Evolutionary conservation across 2,329 filamentous ascomycete species (phyloP).

Genomic region (Scolecobasidium constrictum): DNA sequence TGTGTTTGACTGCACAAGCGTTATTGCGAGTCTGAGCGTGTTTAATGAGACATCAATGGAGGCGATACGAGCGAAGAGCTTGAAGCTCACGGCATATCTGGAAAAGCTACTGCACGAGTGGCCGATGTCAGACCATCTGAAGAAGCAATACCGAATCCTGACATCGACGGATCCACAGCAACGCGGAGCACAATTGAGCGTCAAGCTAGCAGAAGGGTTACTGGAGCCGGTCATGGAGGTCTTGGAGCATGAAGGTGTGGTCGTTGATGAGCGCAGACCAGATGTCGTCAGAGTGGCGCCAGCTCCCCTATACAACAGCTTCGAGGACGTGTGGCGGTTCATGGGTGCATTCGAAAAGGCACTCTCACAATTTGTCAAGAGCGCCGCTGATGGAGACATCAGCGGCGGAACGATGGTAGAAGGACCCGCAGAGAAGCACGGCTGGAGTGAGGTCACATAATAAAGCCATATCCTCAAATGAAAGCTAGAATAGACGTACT

Average conservation of each 20-base stretch:
- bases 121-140: slow-evolving; percentile 12
- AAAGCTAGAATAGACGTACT: too few relatives aligned
- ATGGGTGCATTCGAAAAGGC: slow-evolving; percentile 8
- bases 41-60: slow-evolving; percentile 63
- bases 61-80: slow-evolving; percentile 57
- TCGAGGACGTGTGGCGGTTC: slow-evolving; percentile 59
- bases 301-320: slow-evolving; percentile 74
- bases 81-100: slow-evolving; percentile 66
- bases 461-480: too few relatives aligned
- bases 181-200: slow-evolving; percentile 69
- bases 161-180: slow-evolving; percentile 58
- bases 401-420: slow-evolving; percentile 3
- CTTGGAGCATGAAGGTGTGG: slow-evolving; percentile 57
- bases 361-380: too few relatives aligned
- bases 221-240: slow-evolving; percentile 56
- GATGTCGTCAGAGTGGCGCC: slow-evolving; percentile 78
- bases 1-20: slow-evolving; percentile 64
- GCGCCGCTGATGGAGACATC: background rate
- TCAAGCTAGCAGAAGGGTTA: slow-evolving; percentile 56
- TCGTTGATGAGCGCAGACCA: slow-evolving; percentile 76
- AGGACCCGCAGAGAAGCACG: slow-evolving; percentile 1
- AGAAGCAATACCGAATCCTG: slow-evolving; percentile 44
- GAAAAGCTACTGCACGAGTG: slow-evolving; percentile 50
- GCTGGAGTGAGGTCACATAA: slow-evolving; percentile 1
- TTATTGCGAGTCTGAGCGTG: slow-evolving; percentile 61